Base-by-base conservation (phyloP, 352 stramenopile species). In the Phytophthora lateralis region DNA sequence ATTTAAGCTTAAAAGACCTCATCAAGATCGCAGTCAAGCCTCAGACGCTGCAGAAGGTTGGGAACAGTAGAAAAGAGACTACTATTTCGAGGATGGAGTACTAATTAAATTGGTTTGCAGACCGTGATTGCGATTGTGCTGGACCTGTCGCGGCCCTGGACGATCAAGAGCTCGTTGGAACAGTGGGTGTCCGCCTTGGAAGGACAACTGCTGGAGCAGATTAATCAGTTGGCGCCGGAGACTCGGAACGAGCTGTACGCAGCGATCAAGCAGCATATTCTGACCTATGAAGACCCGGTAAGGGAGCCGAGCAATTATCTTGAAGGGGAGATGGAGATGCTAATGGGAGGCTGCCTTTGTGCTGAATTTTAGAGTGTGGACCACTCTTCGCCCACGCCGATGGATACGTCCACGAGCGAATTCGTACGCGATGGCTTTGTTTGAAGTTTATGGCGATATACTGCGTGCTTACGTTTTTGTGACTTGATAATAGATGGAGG, bases 161-260 rank as follows among this genome's bases (percentile, higher is more conserved):
- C 82, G 26, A 90, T 95, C 68, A 92, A 95, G 69, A 82, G 68
- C 55, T 78, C 79, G 35, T 56, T 95, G 44, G 86, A 95, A 27
- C 80, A 93, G 71, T 95, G 86, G 84, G 73, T 85, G 9, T 92
- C 81, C n/a, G 72, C 72, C 15, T 56, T 95, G 34, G 80, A 95
- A 54, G 83, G 80, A 3, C 69, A 89, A 26, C 50, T 95, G 38
- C 73, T 92, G 21, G 62, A 80, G 42, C 85, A 95, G 55, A 90
- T 92, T 32, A 90, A 89, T 37, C 64, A 82, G 52, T 39, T 95
- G 42, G 12, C 63, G 2, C 55, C 68, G 0, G 78, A 92, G 34
- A 58, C 75, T 37, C 79, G 79, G 38, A 76, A 69, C 8, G 80
- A 89, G 37, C 66, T 95, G 24, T 91, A 92, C 56, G 61, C 56